Conservation (phyloP, 2,329 filamentous ascomycete species). For the Xenoacremonium recifei region DNA sequence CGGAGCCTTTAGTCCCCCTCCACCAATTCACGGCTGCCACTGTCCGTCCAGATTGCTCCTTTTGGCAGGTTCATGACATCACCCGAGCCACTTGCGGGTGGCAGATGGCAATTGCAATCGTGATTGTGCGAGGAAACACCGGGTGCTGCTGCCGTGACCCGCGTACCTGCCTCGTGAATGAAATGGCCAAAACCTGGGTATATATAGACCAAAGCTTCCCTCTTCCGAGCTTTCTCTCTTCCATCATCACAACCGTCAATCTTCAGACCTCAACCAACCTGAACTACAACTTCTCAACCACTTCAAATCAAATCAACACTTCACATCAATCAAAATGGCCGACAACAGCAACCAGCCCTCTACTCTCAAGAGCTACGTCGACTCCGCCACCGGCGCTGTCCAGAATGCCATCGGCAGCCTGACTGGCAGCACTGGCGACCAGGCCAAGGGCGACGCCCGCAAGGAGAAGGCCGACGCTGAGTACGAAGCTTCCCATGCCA, state of each 20-base stretch:
- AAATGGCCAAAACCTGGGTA: slow-evolving; percentile 11
- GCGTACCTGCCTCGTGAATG: slow-evolving; percentile 10
- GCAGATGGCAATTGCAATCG: slow-evolving; percentile 3
- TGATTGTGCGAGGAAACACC: slow-evolving; percentile 1
- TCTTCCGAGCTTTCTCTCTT: slow-evolving; percentile 23
- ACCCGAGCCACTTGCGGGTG: slow-evolving; percentile 5
- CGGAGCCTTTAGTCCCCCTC: background rate
- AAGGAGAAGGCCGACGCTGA: slow-evolving; percentile 65
- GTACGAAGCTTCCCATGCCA: slow-evolving; percentile 72
- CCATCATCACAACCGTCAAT: slow-evolving; percentile 9
- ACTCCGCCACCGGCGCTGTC: slow-evolving; percentile 69
- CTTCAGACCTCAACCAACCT: slow-evolving; percentile 4
- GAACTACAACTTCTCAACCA: slow-evolving; percentile 2
- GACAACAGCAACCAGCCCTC: slow-evolving; percentile 49
- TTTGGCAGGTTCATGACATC: slow-evolving; percentile 19
- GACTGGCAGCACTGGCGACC: slow-evolving; percentile 69
- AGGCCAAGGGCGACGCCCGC: slow-evolving; percentile 63
- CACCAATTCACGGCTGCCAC: slow-evolving; percentile 6
- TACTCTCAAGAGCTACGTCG: slow-evolving; percentile 75
- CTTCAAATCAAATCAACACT: slow-evolving; percentile 3
- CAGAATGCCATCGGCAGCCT: slow-evolving; percentile 71
- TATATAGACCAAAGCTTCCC: slow-evolving; percentile 15
- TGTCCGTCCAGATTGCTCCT: slow-evolving; percentile 8
- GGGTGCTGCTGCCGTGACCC: slow-evolving; percentile 1
- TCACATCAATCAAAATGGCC: slow-evolving; percentile 25